Percentiles rank a stretch among this genome's conserved stretches.
These are phyloP conservation scores for Pythium brachiatum DNA, from an alignment of 352 stramenopile species.

Conservation along the genomic window DNA sequence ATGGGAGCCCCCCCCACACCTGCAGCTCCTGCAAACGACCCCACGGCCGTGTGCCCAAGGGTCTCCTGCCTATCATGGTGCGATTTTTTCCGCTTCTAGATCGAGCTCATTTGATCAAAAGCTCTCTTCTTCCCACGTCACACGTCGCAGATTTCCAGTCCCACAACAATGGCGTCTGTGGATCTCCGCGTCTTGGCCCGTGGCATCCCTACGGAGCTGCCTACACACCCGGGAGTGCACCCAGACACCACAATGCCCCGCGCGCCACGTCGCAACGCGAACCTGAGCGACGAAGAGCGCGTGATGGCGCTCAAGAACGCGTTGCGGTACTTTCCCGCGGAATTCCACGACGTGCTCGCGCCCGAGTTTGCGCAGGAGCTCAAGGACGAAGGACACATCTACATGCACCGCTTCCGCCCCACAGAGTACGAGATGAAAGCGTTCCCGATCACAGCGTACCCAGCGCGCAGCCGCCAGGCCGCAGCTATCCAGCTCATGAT, in stretches of 20 bases:
- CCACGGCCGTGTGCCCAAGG: not conserved
- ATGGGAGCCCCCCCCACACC: not conserved
- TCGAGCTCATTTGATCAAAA: slow-evolving; percentile 8
- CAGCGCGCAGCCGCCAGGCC: slow-evolving; percentile 65
- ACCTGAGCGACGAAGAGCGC: slow-evolving; percentile 56
- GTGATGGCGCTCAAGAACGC: slow-evolving; percentile 85
- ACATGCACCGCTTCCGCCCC: slow-evolving; percentile 88
- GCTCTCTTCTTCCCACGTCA: not conserved
- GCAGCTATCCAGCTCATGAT: slow-evolving; percentile 90
- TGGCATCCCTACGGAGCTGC: slow-evolving; percentile 49
- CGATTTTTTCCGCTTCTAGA: not conserved
- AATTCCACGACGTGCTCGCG: slow-evolving; percentile 64
- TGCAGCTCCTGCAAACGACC: not conserved
- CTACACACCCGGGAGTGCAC: slow-evolving; percentile 51
- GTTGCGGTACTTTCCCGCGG: slow-evolving; percentile 80
- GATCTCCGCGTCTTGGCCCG: slow-evolving; percentile 48
- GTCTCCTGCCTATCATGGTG: not conserved
- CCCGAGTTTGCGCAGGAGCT: slow-evolving; percentile 87
- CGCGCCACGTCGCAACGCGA: slow-evolving; percentile 50
- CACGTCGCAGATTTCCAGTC: not conserved
- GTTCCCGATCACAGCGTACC: slow-evolving; percentile 79
- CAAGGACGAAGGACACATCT: slow-evolving; percentile 87
- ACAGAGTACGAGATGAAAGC: slow-evolving; percentile 88
- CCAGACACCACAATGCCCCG: slow-evolving; percentile 49
- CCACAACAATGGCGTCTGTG: slow-evolving; percentile 24